Evolutionary conservation across 305 asterid genomes (phyloP).

Genomic region (Solanum aculeatissimum): DNA sequence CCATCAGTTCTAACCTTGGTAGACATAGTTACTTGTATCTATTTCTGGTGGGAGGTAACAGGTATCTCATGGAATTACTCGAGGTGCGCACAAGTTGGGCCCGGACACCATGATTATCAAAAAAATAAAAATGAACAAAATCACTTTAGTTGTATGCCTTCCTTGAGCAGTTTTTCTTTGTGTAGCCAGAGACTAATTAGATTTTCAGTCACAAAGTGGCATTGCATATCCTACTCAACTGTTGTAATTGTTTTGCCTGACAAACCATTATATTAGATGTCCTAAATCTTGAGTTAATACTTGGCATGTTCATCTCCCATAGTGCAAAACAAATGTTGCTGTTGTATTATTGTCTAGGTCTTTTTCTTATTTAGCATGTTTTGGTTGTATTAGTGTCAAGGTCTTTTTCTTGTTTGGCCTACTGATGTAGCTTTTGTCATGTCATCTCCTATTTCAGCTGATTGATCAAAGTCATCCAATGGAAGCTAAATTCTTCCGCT

Average conservation of each 20-base stretch:
- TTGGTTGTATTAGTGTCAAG: background rate
- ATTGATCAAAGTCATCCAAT: slow-evolving; percentile 2
- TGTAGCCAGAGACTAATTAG: background rate
- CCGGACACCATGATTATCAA: background rate
- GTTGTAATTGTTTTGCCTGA: background rate
- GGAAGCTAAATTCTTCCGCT: slow-evolving; percentile 68
- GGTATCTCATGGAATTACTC: background rate
- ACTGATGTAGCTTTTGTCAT: background rate
- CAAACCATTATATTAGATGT: background rate
- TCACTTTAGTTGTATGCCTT: background rate
- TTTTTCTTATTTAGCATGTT: background rate
- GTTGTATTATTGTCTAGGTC: background rate
- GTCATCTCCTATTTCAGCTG: background rate
- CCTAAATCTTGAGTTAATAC: background rate
- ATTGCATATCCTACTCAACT: background rate
- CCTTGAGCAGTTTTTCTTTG: background rate
- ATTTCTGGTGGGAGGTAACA: background rate
- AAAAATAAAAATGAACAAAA: background rate
- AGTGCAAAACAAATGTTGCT: background rate
- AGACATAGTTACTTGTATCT: background rate
- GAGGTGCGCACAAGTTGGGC: background rate
- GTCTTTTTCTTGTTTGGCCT: background rate
- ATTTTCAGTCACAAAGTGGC: background rate
- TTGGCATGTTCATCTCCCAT: background rate
- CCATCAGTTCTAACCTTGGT: background rate